These are phyloP conservation scores for Cytidiella melzeri DNA, from an alignment of 768 basidiomycete genomes.

Conservation along the genomic window DNA sequence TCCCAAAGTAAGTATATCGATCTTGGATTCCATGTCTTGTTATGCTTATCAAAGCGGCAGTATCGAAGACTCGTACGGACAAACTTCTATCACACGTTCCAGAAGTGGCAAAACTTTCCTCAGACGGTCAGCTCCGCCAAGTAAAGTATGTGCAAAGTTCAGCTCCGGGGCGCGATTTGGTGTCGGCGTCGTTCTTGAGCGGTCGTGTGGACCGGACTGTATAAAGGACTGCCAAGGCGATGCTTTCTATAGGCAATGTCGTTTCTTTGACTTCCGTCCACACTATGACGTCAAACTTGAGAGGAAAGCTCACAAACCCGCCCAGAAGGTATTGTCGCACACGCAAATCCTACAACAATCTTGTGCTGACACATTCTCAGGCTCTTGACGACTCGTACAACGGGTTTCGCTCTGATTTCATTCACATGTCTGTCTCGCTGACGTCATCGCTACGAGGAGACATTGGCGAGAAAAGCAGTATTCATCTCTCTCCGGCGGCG, in stretches of 20 bases:
- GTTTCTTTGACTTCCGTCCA: constrained; percentile 72
- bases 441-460: constrained; percentile 49
- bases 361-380: constrained; percentile 20
- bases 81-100: constrained; percentile 4
- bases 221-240: constrained; percentile 44
- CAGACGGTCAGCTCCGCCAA: not conserved
- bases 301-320: constrained; percentile 37
- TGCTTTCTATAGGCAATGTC: constrained; percentile 70
- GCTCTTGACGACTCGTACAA: constrained; percentile 65
- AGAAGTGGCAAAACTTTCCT: not conserved
- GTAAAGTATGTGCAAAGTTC: constrained; percentile 80
- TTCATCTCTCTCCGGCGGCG: constrained; percentile 80
- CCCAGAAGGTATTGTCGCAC: constrained; percentile 41
- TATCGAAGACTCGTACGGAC: constrained; percentile 20
- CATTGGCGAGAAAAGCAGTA: constrained; percentile 46
- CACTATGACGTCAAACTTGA: constrained; percentile 72
- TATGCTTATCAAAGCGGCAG: constrained; percentile 5
- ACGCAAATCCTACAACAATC: too few species aligned
- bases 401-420: constrained; percentile 89
- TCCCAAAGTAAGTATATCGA: constrained; percentile 67
- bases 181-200: constrained; percentile 74
- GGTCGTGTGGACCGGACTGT: constrained; percentile 74
- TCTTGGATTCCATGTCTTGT: too few species aligned
- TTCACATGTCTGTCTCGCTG: constrained; percentile 87
- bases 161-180: constrained; percentile 84